Conservation (phyloP, 768 basidiomycete genomes). For the Collybiopsis confluens region DNA sequence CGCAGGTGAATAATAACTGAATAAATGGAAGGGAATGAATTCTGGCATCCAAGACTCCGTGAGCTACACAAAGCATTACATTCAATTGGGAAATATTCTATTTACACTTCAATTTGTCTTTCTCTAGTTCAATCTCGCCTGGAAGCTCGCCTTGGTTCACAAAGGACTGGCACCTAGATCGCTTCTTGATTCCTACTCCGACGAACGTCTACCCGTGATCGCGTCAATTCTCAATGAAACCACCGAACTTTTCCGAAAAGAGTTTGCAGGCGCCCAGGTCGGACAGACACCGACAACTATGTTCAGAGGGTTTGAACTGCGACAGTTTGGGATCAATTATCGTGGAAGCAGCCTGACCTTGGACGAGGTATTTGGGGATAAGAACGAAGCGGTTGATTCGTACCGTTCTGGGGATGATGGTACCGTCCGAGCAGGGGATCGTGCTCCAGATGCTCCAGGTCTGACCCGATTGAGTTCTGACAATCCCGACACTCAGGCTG, state of each 20-base stretch:
- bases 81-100: too few relatives aligned
- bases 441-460: too few relatives aligned
- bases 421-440: too few relatives aligned
- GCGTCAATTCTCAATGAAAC: slow-evolving; percentile 38
- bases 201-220: slow-evolving; percentile 44
- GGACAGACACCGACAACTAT: background rate
- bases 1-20: slow-evolving; percentile 1
- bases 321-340: slow-evolving; percentile 31
- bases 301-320: slow-evolving; percentile 17
- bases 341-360: too few relatives aligned
- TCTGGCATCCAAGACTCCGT: slow-evolving; percentile 37
- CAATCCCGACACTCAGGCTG: too few relatives aligned
- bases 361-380: too few relatives aligned
- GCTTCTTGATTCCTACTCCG: slow-evolving; percentile 36
- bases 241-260: slow-evolving; percentile 22
- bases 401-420: too few relatives aligned
- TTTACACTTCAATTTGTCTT: background rate
- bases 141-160: slow-evolving; percentile 41
- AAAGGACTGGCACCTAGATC: slow-evolving; percentile 29
- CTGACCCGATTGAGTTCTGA: too few relatives aligned
- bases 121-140: slow-evolving; percentile 35
- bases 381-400: too few relatives aligned
- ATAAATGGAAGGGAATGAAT: too few relatives aligned
- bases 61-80: slow-evolving; percentile 12
- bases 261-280: slow-evolving; percentile 17